phyloP scores from a whole-genome alignment of 78 protist genomes.

The Emiliania huxleyi region DNA sequence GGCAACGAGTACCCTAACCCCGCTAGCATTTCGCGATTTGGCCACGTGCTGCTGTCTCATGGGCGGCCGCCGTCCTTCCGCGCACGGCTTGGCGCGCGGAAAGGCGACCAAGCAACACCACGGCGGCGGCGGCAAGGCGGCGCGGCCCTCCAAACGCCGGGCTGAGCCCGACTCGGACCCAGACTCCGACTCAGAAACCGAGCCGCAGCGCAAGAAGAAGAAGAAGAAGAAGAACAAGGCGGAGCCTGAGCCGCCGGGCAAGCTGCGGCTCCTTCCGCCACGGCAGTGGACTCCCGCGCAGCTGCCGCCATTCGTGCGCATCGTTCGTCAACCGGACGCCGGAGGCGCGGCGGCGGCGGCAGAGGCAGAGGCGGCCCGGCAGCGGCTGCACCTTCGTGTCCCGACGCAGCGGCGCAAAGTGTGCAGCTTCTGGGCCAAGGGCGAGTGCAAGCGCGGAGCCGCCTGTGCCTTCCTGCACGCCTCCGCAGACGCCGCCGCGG shows the following conservation, averaged over 20 bases:
- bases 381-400: not conserved
- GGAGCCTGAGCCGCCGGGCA: not conserved
- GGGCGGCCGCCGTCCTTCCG: no score
- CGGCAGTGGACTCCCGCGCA: not conserved
- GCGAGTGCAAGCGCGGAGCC: not conserved
- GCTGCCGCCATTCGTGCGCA: not conserved
- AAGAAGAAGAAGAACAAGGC: not conserved
- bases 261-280: not conserved
- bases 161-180: no score
- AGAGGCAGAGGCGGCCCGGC: not conserved
- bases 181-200: no score
- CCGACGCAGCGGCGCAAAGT: not conserved
- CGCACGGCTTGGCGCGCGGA: no score
- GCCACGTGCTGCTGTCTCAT: no score
- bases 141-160: no score
- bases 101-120: no score
- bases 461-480: not conserved
- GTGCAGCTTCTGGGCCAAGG: not conserved
- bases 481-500: not conserved
- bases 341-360: not conserved
- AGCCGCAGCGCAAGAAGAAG: not conserved
- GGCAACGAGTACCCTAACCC: no score
- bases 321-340: not conserved
- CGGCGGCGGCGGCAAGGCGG: no score
- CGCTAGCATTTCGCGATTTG: no score